Base-by-base conservation (phyloP, 2,329 filamentous ascomycete species). In the Colletotrichum australisinense region DNA sequence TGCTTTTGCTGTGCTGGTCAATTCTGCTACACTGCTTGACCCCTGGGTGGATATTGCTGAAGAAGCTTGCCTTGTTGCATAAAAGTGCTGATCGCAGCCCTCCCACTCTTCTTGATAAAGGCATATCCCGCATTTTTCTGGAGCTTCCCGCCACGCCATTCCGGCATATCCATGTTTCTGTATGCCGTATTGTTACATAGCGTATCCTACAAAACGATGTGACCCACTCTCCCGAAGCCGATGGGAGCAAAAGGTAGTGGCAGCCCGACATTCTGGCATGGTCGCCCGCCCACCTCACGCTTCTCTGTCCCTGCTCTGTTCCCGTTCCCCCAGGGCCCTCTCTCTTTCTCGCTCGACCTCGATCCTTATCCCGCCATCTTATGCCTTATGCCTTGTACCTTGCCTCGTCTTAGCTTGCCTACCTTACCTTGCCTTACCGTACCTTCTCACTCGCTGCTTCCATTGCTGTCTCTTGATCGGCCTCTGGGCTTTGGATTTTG, bases 11-110 rank as follows among this genome's bases (percentile, higher is more conserved):
- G 42, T 57, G 56, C 49, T 63, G 28, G 22, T 53, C 42, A 49
- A 63, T 53, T 42, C 62, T 64, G 62, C 62, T 30, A 64, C 62
- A 49, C 56, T 67, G 56, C 67, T 49, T 70, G 46, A 60, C 60
- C 71, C 70, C 71, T 69, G 53, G 70, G 35, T 22, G 59, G 70
- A 60, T 46, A 57, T 65, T 58, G 71, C 55, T 73, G 71, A 73
- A 70, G 70, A 73, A 71, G 56, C 35, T 65, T 71, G 71, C 52
- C 56, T 73, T 71, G 62, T 65, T 71, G 71, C 67, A 73, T 73
- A 71, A 24, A 56, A 57, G 14, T 22, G 55, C 60, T 62, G 70
- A 73, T 70, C 55, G 53, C 56, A n/a, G 63, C 56, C n/a, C 28
- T 26, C 22, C 26, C 14, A 35, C 46, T 49, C 26, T 22, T 57